phyloP scores from a whole-genome alignment of 768 basidiomycete genomes.

The Podaxis sp. region DNA sequence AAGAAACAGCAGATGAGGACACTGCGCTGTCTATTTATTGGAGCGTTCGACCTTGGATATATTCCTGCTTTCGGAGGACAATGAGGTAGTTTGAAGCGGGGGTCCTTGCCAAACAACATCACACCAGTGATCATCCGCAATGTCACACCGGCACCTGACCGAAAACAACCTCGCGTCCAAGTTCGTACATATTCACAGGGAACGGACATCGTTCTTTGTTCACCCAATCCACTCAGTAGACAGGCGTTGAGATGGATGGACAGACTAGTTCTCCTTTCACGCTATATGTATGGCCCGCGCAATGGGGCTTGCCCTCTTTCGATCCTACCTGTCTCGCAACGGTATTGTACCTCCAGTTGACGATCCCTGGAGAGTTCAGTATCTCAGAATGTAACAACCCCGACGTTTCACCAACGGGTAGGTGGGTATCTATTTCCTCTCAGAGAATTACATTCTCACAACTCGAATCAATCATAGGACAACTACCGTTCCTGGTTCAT shows the following conservation, averaged over 20 bases:
- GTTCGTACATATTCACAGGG: neutral
- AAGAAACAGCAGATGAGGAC: neutral
- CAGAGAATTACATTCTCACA: neutral
- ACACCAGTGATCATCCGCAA: neutral
- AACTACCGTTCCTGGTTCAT: constrained; percentile 68
- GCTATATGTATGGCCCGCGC: constrained; percentile 68
- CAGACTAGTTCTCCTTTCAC: constrained; percentile 16
- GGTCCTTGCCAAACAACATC: neutral
- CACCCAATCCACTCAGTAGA: neutral
- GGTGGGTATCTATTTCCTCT: constrained; percentile 23
- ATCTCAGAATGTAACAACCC: constrained; percentile 62
- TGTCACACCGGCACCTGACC: neutral
- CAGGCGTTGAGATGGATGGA: neutral
- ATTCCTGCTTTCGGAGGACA: constrained; percentile 8
- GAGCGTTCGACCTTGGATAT: neutral
- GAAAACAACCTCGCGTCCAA: neutral
- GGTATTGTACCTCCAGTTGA: constrained; percentile 62
- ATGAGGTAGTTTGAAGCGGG: neutral
- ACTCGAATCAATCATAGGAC: constrained; percentile 39
- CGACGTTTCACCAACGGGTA: constrained; percentile 71
- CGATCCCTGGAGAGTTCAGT: constrained; percentile 63
- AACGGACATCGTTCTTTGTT: neutral
- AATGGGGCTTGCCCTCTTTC: constrained; percentile 61
- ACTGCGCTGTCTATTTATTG: neutral
- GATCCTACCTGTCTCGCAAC: constrained; percentile 65